phyloP scores from a whole-genome alignment of 2,329 filamentous ascomycete genomes.

The Fusarium camptoceras region DNA sequence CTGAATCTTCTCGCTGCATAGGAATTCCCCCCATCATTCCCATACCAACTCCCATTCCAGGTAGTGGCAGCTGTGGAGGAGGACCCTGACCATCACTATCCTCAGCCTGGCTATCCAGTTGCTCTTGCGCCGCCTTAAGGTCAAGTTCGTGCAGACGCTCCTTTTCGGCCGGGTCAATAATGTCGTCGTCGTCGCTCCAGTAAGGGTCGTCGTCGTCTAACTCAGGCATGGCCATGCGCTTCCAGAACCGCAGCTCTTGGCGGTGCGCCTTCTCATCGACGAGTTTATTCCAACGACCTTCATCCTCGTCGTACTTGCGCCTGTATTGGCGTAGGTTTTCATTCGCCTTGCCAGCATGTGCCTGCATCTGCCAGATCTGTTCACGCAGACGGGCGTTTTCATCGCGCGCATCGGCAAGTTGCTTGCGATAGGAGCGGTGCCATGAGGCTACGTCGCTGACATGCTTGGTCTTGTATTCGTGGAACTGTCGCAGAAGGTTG shows the following conservation, averaged over 20 bases:
- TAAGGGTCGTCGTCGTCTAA: conserved; percentile 69
- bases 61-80: conserved; percentile 40
- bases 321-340: conserved; percentile 68
- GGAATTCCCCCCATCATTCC: conserved; percentile 53
- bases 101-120: conserved; percentile 51
- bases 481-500: conserved; percentile 71
- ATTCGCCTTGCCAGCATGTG: conserved; percentile 69
- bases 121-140: conserved; percentile 57
- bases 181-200: conserved; percentile 74
- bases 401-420: conserved; percentile 73
- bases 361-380: conserved; percentile 75
- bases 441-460: conserved; percentile 71
- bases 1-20: conserved; percentile 54
- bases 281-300: conserved; percentile 63
- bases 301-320: conserved; percentile 67
- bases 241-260: conserved; percentile 74
- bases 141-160: conserved; percentile 64
- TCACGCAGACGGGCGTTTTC: conserved; percentile 73
- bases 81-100: conserved; percentile 50
- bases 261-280: conserved; percentile 64
- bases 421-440: conserved; percentile 74
- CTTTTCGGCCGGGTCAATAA: conserved; percentile 72
- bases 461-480: conserved; percentile 73
- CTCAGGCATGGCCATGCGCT: conserved; percentile 72
- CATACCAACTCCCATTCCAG: conserved; percentile 41